Evolutionary conservation across 23 red algal genomes (phyloP), one percentile per base, ranked within the genome.

Genomic region (Gracilaria gracilis): DNA sequence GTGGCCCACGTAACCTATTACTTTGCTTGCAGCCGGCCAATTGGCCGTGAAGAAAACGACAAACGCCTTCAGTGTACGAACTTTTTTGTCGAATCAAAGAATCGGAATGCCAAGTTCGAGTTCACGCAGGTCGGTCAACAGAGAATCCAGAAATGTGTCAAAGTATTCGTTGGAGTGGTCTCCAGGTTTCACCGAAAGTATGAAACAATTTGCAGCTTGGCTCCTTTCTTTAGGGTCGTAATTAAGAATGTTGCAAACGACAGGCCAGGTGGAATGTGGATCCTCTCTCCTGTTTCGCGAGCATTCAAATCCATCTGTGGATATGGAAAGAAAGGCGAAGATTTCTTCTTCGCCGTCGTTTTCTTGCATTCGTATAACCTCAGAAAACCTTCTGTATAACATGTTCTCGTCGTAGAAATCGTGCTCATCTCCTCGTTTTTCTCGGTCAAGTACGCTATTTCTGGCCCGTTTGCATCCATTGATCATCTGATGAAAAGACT

Each of bases 231-330:
- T 23, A 1, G 38, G 5, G 19, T 5, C 24, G 51, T 15, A 15
- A 20, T 55, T 55, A 1, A 55, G 51, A 19, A 55, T 20, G 17
- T 1, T 55, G 14, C 9, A 6, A 15, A 55, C 16, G 19, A 55
- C 16, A 15, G 51, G 51, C 51, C 51, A 55, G 7, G 51, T 2
- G 8, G 51, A 55, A 15, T 17, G 2, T 24, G 9, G 2, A 2
- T n/a, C 50, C 4, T 38, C 39, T 70, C 34, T 34, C 3, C 20
- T 4, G 19, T 79, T 57, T 53, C 50, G 32, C 2, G 50, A 3
- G 28, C 42, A 54, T 50, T 79, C 74, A 50, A 79, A 79, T 2
- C 74, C 74, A 42, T 79, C 37, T 28, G 37, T 27, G 2, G 34
- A 79, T 1, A 79, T 6, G 2, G 35, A 51, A 1, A 79, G 20